Conservation (phyloP, 805 yeast species). For the Pichia thaimueangensis region DNA sequence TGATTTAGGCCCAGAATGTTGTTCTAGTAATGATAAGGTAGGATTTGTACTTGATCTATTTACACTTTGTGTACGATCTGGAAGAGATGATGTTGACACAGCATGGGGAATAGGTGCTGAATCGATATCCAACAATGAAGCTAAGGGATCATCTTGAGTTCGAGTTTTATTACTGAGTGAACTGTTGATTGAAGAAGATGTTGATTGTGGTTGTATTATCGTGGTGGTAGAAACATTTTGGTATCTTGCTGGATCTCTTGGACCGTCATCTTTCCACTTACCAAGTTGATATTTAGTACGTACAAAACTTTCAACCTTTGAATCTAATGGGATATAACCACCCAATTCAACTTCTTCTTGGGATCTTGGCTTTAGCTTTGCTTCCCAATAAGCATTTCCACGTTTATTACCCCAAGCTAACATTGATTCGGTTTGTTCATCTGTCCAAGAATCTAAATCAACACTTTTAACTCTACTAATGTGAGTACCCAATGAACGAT, state of each 20-base stretch:
- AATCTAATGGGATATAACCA: conserved; percentile 69
- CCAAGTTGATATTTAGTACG: conserved; percentile 87
- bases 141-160: conserved; percentile 1
- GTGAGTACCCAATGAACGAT: conserved; percentile 92
- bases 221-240: background rate
- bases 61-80: background rate
- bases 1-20: conserved; percentile 5
- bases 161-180: conserved; percentile 2
- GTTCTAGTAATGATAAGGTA: conserved; percentile 8
- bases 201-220: conserved; percentile 35
- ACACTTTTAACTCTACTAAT: conserved; percentile 89
- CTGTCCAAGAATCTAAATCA: conserved; percentile 95
- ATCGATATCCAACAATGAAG: conserved; percentile 10
- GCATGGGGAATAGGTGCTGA: conserved; percentile 1
- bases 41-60: conserved; percentile 8
- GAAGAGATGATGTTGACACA: conserved; percentile 1
- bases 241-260: conserved; percentile 39
- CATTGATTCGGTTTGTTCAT: conserved; percentile 79
- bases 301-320: conserved; percentile 83
- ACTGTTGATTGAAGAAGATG: conserved; percentile 10
- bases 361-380: conserved; percentile 30
- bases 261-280: conserved; percentile 66
- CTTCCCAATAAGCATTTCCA: conserved; percentile 84
- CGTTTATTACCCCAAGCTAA: conserved; percentile 78
- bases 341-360: conserved; percentile 7